These are phyloP conservation scores for Globisporangium irregulare DNA, from an alignment of 352 stramenopile species.

Conservation along the genomic window DNA sequence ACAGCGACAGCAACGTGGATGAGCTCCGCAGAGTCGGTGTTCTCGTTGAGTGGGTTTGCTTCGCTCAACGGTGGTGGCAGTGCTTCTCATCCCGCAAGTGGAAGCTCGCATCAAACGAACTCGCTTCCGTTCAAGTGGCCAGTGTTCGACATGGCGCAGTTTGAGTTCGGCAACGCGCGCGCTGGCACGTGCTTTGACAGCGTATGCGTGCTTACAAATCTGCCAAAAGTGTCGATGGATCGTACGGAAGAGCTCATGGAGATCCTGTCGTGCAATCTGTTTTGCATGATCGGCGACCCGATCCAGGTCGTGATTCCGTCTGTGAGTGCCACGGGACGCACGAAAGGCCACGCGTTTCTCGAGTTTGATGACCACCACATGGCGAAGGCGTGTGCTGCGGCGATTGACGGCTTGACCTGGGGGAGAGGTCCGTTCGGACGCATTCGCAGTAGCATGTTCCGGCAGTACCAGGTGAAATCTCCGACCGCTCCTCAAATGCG, in stretches of 20 bases:
- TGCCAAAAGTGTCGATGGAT: conserved; percentile 74
- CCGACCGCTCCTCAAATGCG: conserved; percentile 20
- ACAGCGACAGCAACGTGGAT: conserved; percentile 1
- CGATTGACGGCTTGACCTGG: conserved; percentile 75
- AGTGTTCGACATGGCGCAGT: conserved; percentile 88
- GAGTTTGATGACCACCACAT: conserved; percentile 76
- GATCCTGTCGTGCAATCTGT: conserved; percentile 68
- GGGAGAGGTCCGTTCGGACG: conserved; percentile 51
- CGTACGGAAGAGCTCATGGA: conserved; percentile 75
- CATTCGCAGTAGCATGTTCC: conserved; percentile 75
- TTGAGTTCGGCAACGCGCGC: conserved; percentile 82
- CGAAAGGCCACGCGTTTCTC: conserved; percentile 79
- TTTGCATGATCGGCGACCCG: conserved; percentile 75
- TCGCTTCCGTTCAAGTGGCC: conserved; percentile 79
- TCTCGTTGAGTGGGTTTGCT: background rate
- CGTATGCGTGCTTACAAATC: conserved; percentile 80
- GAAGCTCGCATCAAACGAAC: conserved; percentile 6
- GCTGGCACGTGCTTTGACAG: conserved; percentile 76
- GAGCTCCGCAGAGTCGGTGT: background rate
- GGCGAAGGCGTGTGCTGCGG: conserved; percentile 46
- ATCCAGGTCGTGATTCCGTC: conserved; percentile 83
- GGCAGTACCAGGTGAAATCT: conserved; percentile 77
- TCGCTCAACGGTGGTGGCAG: background rate
- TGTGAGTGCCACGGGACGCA: conserved; percentile 49
- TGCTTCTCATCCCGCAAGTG: background rate